phyloP scores from a whole-genome alignment of 2,329 filamentous ascomycete species.

The Beauveria australis region DNA sequence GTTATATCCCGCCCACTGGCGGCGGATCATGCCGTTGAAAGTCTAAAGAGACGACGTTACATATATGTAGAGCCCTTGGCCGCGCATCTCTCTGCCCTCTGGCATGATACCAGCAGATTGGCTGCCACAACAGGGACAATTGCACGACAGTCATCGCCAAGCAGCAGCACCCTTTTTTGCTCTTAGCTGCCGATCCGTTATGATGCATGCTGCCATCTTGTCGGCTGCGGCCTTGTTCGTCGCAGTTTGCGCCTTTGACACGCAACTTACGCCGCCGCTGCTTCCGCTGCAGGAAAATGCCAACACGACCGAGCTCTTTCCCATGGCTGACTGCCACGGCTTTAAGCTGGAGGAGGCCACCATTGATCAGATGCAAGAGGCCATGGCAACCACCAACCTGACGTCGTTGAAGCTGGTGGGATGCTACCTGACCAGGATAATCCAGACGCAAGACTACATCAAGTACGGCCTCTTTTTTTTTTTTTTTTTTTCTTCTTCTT shows the following conservation, averaged over 20 bases:
- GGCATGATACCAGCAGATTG: background rate
- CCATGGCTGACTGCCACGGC: slow-evolving; percentile 53
- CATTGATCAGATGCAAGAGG: slow-evolving; percentile 57
- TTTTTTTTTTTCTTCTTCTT: background rate
- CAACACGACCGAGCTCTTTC: slow-evolving; percentile 38
- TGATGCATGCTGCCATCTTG: slow-evolving; percentile 3
- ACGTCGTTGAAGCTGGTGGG: slow-evolving; percentile 48
- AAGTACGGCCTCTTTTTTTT: slow-evolving; percentile 34
- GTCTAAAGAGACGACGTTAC: background rate
- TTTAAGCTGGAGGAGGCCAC: slow-evolving; percentile 60
- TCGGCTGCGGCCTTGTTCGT: background rate
- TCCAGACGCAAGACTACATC: slow-evolving; percentile 57
- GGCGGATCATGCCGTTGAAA: background rate
- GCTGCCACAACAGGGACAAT: background rate
- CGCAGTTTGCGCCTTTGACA: background rate
- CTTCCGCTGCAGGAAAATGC: slow-evolving; percentile 29
- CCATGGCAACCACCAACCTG: slow-evolving; percentile 45
- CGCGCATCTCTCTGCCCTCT: background rate
- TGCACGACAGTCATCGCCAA: background rate
- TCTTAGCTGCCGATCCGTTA: background rate
- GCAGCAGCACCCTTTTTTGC: background rate
- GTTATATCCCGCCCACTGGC: background rate
- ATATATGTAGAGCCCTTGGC: background rate
- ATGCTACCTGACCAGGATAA: slow-evolving; percentile 55
- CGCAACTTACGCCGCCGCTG: slow-evolving; percentile 20